Base-by-base conservation (phyloP, 257 asterid genomes). In the Cruciata laevipes region DNA sequence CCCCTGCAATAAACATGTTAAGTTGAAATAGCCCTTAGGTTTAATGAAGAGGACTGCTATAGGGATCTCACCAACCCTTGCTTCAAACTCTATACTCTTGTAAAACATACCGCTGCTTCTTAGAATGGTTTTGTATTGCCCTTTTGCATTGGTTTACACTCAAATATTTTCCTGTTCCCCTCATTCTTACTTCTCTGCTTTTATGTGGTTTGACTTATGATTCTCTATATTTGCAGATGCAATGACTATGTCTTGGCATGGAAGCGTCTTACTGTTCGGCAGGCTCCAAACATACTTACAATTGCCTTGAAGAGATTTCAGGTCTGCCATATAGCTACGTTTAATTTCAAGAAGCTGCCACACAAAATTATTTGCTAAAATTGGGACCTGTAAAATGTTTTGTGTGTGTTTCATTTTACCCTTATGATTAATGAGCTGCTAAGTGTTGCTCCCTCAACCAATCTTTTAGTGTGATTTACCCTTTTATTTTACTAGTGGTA, bases 231-330 rank as follows among this genome's bases (percentile, higher is more conserved):
- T 81, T 65, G 78, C 95, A 94, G 99, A 67, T 94, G 99, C 83
- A 87, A 87, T 87, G 95, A 89, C 82, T 94, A 94, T 83, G 97
- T 90, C 78, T 80, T 59, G 86, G 99, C 99, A 73, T 90, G 97
- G 96, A 94, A 94, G 86, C 88, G 95, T 74, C 92, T 94, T 55
- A 78, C 86, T n/a, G 73, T 94, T 68, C 82, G 83, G 69, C 76
- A 75, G 77, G 92, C 97, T 33, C 97, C 99, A 44, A 94, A 94
- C 79, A 85, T 94, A 75, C 96, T 94, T 75, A 94, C 99, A 58
- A 84, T 94, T 74, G 97, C 99, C 77, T 86, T 94, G 80, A 94
- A 94, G 81, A 81, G 99, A 81, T 94, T 94, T 81, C 99, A 94
- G 99, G 99, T 94, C 52, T 64, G 74, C 69, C 71, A 69, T 58